Evolutionary conservation across 2,329 filamentous ascomycete species (phyloP).

Genomic region (Pseudopithomyces maydicus): DNA sequence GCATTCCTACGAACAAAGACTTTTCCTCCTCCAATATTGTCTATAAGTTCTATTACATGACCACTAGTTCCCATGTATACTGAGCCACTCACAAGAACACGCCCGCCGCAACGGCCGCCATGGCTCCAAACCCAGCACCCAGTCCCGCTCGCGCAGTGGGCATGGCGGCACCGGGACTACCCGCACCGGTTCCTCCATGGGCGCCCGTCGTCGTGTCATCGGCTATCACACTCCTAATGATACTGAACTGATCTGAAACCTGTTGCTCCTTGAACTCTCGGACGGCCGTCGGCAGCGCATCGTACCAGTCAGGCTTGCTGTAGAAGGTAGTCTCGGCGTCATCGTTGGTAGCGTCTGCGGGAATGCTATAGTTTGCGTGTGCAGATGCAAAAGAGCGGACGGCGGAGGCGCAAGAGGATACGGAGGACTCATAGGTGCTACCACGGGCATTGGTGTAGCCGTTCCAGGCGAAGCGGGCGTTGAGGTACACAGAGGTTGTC

Average conservation of each 20-base stretch:
- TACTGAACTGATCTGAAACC: conserved; percentile 36
- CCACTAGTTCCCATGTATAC: not conserved
- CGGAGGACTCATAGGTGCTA: conserved; percentile 30
- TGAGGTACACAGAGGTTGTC: conserved; percentile 34
- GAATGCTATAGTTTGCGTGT: conserved; percentile 32
- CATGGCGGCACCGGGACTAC: conserved; percentile 23
- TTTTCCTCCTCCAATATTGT: not conserved
- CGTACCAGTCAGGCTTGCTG: conserved; percentile 34
- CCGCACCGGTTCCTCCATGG: conserved; percentile 20
- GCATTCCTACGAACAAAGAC: too few species aligned
- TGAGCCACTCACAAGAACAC: conserved; percentile 26
- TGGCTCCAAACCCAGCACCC: conserved; percentile 27
- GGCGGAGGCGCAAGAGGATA: conserved; percentile 31
- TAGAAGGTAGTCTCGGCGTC: conserved; percentile 26
- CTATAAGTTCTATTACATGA: not conserved
- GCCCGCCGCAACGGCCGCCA: conserved; percentile 35
- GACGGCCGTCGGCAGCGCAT: conserved; percentile 32
- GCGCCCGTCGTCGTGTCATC: conserved; percentile 5
- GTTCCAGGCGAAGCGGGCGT: conserved; percentile 29
- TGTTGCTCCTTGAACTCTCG: conserved; percentile 37
- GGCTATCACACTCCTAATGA: conserved; percentile 29
- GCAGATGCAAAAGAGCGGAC: conserved; percentile 29
- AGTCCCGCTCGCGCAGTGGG: conserved; percentile 27
- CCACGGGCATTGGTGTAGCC: conserved; percentile 27
- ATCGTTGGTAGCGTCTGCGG: conserved; percentile 29